These are phyloP conservation scores for Neobulgaria alba DNA, from an alignment of 2,329 filamentous ascomycete species.

Conservation along the genomic window DNA sequence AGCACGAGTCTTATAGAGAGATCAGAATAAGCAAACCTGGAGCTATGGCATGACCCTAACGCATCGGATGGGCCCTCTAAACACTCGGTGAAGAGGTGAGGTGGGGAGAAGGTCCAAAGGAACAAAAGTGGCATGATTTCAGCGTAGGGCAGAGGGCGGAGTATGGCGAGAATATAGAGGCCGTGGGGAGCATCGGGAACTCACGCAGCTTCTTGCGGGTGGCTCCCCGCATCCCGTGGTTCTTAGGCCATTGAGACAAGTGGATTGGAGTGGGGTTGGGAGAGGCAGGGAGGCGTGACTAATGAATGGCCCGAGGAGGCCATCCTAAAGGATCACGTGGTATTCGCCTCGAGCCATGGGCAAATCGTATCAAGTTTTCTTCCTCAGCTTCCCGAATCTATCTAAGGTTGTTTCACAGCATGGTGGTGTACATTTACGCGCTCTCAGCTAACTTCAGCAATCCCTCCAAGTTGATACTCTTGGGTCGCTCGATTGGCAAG, in stretches of 20 bases:
- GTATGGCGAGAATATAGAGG: neutral
- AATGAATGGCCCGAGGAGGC: no score
- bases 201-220: no score
- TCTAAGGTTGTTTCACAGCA: neutral
- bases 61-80: neutral
- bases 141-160: neutral
- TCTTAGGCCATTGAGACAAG: no score
- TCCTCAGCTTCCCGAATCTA: neutral
- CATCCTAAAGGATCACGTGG: no score
- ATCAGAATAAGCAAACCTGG: constrained; percentile 1
- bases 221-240: no score
- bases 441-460: constrained; percentile 59
- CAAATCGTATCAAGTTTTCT: no score
- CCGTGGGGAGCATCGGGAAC: neutral
- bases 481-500: constrained; percentile 91
- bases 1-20: neutral
- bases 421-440: constrained; percentile 1
- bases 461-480: constrained; percentile 91
- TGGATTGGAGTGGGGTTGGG: no score
- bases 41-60: constrained; percentile 1
- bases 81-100: no score
- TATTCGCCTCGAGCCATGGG: no score
- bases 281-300: no score
- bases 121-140: neutral
- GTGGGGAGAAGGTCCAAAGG: no score